phyloP scores from a whole-genome alignment of 179 eudicot species.

The Beta lomatogona region DNA sequence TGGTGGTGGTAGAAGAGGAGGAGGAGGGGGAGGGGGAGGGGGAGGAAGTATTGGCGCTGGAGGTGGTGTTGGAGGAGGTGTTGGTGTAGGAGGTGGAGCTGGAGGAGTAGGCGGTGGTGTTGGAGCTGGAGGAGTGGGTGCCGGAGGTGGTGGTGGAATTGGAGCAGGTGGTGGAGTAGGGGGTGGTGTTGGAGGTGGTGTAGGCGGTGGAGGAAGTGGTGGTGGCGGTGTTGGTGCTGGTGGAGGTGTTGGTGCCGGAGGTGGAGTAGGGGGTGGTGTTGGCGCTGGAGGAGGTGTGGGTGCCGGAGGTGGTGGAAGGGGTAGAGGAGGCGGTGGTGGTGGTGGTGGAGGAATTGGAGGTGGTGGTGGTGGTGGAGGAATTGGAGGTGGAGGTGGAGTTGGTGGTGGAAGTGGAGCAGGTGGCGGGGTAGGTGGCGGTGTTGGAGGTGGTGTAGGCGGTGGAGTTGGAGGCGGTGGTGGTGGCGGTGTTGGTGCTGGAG shows the following conservation, averaged over 20 bases:
- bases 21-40: not conserved
- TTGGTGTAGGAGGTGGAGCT: not conserved
- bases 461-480: not conserved
- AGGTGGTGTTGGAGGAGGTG: not conserved
- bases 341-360: not conserved
- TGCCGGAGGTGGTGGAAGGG: not conserved
- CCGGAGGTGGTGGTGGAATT: not conserved
- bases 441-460: not conserved
- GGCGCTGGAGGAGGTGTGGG: not conserved
- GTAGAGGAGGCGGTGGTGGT: not conserved
- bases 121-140: conserved; percentile 3
- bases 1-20: not conserved
- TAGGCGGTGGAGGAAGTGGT: not conserved
- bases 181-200: not conserved
- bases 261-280: not conserved
- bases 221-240: not conserved
- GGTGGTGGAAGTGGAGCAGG: not conserved
- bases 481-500: conserved; percentile 2
- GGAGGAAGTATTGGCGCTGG: not conserved
- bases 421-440: not conserved
- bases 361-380: not conserved
- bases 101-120: not conserved
- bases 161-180: not conserved
- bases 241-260: not conserved
- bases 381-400: too few species aligned